These are phyloP conservation scores for Spathaspora hagerdaliae DNA, from an alignment of 805 yeast species.

Conservation along the genomic window DNA sequence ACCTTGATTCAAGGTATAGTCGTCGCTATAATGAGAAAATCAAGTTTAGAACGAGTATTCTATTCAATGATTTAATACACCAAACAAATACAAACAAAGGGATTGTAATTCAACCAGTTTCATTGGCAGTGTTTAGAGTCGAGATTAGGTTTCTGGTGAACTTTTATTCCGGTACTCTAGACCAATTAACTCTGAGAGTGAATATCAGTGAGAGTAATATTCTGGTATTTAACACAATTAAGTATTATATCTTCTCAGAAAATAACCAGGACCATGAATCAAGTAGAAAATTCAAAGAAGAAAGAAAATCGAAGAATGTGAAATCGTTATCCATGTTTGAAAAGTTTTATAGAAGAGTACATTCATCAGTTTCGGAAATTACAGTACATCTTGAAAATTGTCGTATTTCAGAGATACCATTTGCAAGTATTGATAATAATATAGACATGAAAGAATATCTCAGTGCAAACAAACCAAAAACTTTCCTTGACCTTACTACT, in stretches of 20 bases:
- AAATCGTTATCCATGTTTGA: neutral
- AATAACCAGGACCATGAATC: neutral
- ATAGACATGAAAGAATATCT: constrained; percentile 20
- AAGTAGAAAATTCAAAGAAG: neutral
- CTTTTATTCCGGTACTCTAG: neutral
- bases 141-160: constrained; percentile 5
- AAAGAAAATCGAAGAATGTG: neutral
- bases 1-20: constrained; percentile 16
- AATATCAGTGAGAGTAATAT: constrained; percentile 7
- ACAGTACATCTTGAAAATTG: constrained; percentile 25
- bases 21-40: constrained; percentile 11
- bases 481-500: constrained; percentile 19
- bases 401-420: constrained; percentile 25
- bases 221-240: constrained; percentile 6
- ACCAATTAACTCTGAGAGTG: constrained; percentile 3
- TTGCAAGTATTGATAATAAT: constrained; percentile 20
- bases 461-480: constrained; percentile 12
- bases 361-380: constrained; percentile 19
- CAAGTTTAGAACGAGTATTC: constrained; percentile 13
- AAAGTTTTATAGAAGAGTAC: constrained; percentile 16
- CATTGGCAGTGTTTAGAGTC: neutral
- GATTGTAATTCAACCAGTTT: constrained; percentile 2
- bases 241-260: neutral
- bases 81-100: neutral
- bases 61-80: constrained; percentile 8